Evolutionary conservation across 352 stramenopile species (phyloP).

Genomic region (Phytopythium oedochilum): DNA sequence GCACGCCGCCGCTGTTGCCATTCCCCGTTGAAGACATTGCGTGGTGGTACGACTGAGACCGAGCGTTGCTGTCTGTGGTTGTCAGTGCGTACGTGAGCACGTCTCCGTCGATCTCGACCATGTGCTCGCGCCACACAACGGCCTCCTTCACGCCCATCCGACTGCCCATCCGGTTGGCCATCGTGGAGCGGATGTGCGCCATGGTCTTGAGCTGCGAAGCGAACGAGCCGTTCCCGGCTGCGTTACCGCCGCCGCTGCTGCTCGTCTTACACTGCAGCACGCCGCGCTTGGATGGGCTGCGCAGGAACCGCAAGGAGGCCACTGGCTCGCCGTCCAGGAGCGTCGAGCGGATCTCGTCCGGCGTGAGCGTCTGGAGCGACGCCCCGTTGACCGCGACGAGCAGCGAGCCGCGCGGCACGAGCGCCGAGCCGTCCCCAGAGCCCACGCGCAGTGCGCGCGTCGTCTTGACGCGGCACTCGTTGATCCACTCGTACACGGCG

Average conservation of each 20-base stretch:
- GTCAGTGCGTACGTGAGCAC: conserved; percentile 40
- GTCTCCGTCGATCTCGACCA: conserved; percentile 62
- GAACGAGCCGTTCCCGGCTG: background rate
- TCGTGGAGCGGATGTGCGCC: conserved; percentile 15
- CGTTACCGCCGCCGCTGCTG: conserved; percentile 13
- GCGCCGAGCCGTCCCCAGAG: conserved; percentile 7
- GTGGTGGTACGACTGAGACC: conserved; percentile 3
- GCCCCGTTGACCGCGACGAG: conserved; percentile 59
- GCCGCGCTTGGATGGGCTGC: conserved; percentile 37
- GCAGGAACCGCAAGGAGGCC: conserved; percentile 36
- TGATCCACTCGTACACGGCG: conserved; percentile 51
- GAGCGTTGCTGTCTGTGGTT: background rate
- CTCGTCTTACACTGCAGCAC: conserved; percentile 34
- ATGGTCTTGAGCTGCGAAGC: conserved; percentile 52
- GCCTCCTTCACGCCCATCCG: background rate
- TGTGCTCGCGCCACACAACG: conserved; percentile 47
- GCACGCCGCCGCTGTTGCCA: conserved; percentile 3
- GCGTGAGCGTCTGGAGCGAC: conserved; percentile 49
- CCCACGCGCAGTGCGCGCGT: conserved; percentile 27
- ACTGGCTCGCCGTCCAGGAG: conserved; percentile 23
- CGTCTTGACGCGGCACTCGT: conserved; percentile 44
- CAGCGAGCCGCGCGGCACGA: conserved; percentile 45
- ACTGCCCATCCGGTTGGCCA: background rate
- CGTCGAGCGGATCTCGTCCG: conserved; percentile 33
- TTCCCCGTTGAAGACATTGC: conserved; percentile 12